Evolutionary conservation across 2,329 filamentous ascomycete genomes (phyloP), one percentile per base, ranked within the genome.

Genomic region (Pezizomycotina sp.): DNA sequence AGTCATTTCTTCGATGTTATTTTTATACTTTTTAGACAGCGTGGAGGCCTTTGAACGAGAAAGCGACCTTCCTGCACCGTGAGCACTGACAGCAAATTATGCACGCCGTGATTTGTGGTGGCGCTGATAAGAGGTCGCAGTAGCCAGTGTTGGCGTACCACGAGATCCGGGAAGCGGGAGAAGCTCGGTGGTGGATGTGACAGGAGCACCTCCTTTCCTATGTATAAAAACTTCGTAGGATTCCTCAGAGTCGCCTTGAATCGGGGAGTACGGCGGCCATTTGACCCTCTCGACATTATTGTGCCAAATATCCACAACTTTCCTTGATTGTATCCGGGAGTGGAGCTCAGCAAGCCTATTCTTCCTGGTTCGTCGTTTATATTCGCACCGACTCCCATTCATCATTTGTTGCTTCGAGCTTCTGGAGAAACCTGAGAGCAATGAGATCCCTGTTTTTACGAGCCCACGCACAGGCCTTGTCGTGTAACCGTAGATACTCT

Each of bases 181-280:
- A 16, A 59, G 53, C 2, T 39, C 26, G 4, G 46, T 41, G 4
- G 49, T 50, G 7, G 23, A 30, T 1, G 51, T 49, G 0, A 53
- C 52, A 1, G 56, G 55, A 12, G 56, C 56, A 12, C 55, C 56
- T 14, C 57, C 57, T 52, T 60, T 59, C 34, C 56, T 53, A 31
- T 59, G 56, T 33, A 59, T 50, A 32, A 54, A 58, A n/a, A 30
- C 32, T 13, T 15, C 31, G 32, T 19, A 36, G 12, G 38, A 32
- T 5, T 6, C 19, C 4, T n/a, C 4, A 8, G 35, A 22, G n/a
- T n/a, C n/a, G n/a, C n/a, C n/a, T n/a, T n/a, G n/a, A n/a, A n/a
- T n/a, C 3, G 43, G 40, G 6, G 45, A 36, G 10, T 38, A 28
- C 8, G 52, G 54, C 6, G 55, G 55, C 56, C 55, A 58, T 2